These are phyloP conservation scores for Lactifluus subvellereus DNA, from an alignment of 768 basidiomycete species.

Conservation along the genomic window DNA sequence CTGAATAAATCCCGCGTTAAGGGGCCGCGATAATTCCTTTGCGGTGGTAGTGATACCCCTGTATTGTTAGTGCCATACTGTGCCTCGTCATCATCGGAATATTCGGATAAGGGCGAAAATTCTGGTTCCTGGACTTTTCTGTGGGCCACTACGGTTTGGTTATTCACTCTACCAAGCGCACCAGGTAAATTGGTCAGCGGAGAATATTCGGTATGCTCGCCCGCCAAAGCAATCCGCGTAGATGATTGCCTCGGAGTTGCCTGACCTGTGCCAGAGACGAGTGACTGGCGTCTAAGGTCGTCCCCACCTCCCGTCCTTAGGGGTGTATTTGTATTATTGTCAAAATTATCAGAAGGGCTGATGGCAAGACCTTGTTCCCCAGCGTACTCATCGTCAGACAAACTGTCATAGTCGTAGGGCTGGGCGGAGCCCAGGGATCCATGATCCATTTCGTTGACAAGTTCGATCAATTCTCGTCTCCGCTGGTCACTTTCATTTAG, in stretches of 20 bases:
- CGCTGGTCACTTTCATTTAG: slow-evolving; percentile 10
- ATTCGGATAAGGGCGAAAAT: slow-evolving; percentile 14
- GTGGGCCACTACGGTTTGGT: not conserved
- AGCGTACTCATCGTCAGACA: slow-evolving; percentile 14
- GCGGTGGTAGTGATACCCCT: not conserved
- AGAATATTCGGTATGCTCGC: not conserved
- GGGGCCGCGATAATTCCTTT: not conserved
- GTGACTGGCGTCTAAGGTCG: not conserved
- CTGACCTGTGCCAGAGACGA: not conserved
- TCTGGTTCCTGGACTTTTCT: slow-evolving; percentile 1
- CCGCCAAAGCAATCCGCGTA: not conserved
- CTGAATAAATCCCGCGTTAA: slow-evolving; percentile 1
- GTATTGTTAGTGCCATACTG: not conserved
- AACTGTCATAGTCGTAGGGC: slow-evolving; percentile 3
- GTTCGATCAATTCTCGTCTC: slow-evolving; percentile 18
- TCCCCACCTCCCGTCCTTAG: not conserved
- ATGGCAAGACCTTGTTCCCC: slow-evolving; percentile 32
- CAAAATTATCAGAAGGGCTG: slow-evolving; percentile 19
- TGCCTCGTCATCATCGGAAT: slow-evolving; percentile 14
- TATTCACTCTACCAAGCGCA: not conserved
- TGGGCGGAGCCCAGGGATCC: not conserved
- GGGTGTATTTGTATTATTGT: not conserved
- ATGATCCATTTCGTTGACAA: slow-evolving; percentile 17
- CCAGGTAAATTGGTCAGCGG: not conserved
- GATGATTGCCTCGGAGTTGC: slow-evolving; percentile 3